Evolutionary conservation across 176 grass and related monocot species (phyloP), one percentile per base, ranked within the genome.

Genomic region (Carex pumila): DNA sequence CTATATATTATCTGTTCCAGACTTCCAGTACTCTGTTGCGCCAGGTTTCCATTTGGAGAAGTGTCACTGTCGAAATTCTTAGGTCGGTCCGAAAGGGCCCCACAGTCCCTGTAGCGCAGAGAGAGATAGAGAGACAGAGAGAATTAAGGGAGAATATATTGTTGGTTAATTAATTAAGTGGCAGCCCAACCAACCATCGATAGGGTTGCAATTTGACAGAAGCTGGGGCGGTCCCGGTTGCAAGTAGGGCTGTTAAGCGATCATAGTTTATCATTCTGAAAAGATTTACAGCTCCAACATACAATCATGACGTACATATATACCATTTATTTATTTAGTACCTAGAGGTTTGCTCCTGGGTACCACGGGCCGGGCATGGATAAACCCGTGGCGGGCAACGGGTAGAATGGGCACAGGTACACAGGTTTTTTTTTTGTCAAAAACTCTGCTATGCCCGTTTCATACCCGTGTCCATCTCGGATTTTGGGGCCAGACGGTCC

Each of bases 1-100:
- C 43, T 9, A 45, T 45, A 43, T 43, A 45, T 45, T 45, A 9
- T 8, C 0, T 45, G 43, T 7, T 45, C 39, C 39, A 43, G 25
- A 25, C 25, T 25, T 25, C 25, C 25, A 25, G 11, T 50, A 45
- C 66, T 80, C 85, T 85, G 50, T 82, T 63, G 41, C 45, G 84
- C 85, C 73, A 84, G 86, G 29, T 85, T 88, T 90, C 80, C 85
- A 89, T 92, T 90, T 85, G 88, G 92, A 87, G 94, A 83, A 92
- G 49, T 58, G 92, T 92, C 94, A 39, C 68, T 60, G 45, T 90
- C 85, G 0, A 84, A 93, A 88, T 86, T 91, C 86, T 92, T 89
- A 7, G 91, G 88, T 93, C 91, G 84, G 89, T 92, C 76, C 64
- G 79, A 66, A 83, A 61, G 71, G 32, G 75, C 84, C 41, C 86